These are phyloP conservation scores for Epithemia pelagica DNA, from an alignment of 108 stramenopile species.

Conservation along the genomic window DNA sequence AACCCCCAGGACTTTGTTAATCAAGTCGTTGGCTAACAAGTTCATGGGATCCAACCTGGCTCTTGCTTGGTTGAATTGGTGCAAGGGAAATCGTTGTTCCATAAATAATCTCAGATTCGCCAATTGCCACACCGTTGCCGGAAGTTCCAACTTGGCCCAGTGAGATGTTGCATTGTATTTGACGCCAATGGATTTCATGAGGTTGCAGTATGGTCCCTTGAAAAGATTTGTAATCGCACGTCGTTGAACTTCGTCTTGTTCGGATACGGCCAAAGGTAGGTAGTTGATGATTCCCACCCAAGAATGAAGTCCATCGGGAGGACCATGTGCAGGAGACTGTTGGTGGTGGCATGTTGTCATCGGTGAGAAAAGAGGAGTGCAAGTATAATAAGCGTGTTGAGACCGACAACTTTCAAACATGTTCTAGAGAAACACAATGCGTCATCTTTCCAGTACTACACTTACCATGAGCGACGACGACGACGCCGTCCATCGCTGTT, in stretches of 20 bases:
- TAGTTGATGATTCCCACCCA: conserved; percentile 97
- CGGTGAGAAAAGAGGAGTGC: no score
- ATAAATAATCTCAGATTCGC: conserved; percentile 38
- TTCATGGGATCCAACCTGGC: conserved; percentile 66
- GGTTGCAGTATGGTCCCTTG: conserved; percentile 58
- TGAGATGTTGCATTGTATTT: conserved; percentile 71
- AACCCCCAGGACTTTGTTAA: conserved; percentile 39
- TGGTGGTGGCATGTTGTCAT: no score
- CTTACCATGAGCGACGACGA: conserved; percentile 65
- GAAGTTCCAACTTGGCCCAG: conserved; percentile 93
- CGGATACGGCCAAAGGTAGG: conserved; percentile 44
- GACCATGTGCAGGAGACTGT: conserved; percentile 77
- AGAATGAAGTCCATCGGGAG: conserved; percentile 46
- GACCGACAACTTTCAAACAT: no score
- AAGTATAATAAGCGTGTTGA: no score
- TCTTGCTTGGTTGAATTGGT: conserved; percentile 58
- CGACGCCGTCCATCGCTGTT: conserved; percentile 93
- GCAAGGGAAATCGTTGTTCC: conserved; percentile 40
- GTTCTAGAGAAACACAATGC: no score
- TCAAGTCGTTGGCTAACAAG: conserved; percentile 30
- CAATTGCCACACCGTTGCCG: conserved; percentile 29
- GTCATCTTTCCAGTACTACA: no score
- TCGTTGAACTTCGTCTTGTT: conserved; percentile 67
- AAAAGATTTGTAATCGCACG: conserved; percentile 82
- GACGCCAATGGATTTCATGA: conserved; percentile 60